phyloP scores from a whole-genome alignment of 805 yeast species.

The Yarrowia hollandica region DNA sequence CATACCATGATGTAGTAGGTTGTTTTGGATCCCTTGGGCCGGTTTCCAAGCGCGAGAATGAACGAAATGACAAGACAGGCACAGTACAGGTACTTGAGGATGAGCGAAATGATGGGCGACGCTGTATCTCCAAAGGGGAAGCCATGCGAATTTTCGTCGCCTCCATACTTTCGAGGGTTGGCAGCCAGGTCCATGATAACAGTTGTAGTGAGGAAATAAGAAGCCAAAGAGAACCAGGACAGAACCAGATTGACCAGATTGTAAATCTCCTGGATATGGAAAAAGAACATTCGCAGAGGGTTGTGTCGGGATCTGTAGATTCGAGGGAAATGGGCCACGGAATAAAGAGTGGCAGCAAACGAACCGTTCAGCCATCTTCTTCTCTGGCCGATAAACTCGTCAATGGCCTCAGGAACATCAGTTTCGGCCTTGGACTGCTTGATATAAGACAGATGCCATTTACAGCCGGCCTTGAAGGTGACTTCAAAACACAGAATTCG shows the following conservation, averaged over 20 bases:
- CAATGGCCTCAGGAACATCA: conserved; percentile 63
- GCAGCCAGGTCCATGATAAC: conserved; percentile 54
- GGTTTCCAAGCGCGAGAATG: conserved; percentile 62
- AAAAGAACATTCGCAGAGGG: conserved; percentile 49
- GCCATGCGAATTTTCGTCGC: conserved; percentile 46
- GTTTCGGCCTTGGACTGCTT: conserved; percentile 66
- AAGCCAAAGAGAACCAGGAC: conserved; percentile 64
- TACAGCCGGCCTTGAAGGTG: conserved; percentile 55
- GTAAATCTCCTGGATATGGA: conserved; percentile 58
- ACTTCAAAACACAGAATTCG: conserved; percentile 66
- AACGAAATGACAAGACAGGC: conserved; percentile 60
- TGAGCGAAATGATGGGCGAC: conserved; percentile 50
- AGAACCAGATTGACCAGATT: conserved; percentile 55
- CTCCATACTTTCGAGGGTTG: conserved; percentile 46
- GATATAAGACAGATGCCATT: conserved; percentile 64
- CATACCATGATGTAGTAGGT: conserved; percentile 54
- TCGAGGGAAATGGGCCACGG: conserved; percentile 30
- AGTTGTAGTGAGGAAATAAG: conserved; percentile 63
- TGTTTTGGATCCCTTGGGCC: conserved; percentile 60
- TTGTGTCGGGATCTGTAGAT: conserved; percentile 56
- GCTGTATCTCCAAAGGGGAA: conserved; percentile 41
- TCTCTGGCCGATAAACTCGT: conserved; percentile 63
- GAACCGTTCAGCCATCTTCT: conserved; percentile 72
- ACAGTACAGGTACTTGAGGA: conserved; percentile 57
- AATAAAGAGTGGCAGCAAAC: conserved; percentile 39